Conservation (phyloP, 148 eudicot genomes). For the Dysphania ambrosioides region DNA sequence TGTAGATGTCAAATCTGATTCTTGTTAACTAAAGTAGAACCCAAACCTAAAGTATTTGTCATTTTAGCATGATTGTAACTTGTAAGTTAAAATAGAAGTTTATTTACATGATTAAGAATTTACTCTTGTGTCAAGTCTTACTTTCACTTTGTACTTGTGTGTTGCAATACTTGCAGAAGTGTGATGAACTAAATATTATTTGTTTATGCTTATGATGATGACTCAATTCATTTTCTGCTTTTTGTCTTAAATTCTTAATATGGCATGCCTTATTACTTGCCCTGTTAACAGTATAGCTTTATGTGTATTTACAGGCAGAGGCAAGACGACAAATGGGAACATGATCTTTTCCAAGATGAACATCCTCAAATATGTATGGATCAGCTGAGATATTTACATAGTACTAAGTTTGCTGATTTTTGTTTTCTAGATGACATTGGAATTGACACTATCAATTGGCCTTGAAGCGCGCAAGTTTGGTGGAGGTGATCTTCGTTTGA, state of each 20-base stretch:
- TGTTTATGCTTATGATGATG: too few relatives aligned
- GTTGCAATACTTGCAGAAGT: too few relatives aligned
- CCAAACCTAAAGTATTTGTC: neutral
- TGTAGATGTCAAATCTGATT: neutral
- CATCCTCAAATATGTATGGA: slow-evolving; percentile 54
- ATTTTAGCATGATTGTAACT: neutral
- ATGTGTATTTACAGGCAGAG: slow-evolving; percentile 59
- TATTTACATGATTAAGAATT: neutral
- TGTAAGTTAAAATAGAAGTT: neutral
- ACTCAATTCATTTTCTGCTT: too few relatives aligned
- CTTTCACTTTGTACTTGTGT: neutral
- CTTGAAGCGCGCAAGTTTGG: slow-evolving; percentile 56
- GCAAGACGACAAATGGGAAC: slow-evolving; percentile 94
- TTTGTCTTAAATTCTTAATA: too few relatives aligned
- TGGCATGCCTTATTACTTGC: neutral
- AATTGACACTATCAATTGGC: slow-evolving; percentile 37
- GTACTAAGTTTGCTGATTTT: slow-evolving; percentile 21
- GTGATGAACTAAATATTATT: neutral
- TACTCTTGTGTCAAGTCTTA: too few relatives aligned
- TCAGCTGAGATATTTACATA: slow-evolving; percentile 20
- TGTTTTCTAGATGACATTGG: slow-evolving; percentile 20
- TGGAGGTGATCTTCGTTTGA: slow-evolving; percentile 76
- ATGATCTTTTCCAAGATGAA: slow-evolving; percentile 59
- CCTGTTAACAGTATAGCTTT: neutral
- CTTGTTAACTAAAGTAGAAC: neutral